A percentile compares a stretch with the other conserved stretches of the same genome.
These are phyloP conservation scores for Geranium incanum DNA, from an alignment of 441 rosid genomes.

Conservation along the genomic window DNA sequence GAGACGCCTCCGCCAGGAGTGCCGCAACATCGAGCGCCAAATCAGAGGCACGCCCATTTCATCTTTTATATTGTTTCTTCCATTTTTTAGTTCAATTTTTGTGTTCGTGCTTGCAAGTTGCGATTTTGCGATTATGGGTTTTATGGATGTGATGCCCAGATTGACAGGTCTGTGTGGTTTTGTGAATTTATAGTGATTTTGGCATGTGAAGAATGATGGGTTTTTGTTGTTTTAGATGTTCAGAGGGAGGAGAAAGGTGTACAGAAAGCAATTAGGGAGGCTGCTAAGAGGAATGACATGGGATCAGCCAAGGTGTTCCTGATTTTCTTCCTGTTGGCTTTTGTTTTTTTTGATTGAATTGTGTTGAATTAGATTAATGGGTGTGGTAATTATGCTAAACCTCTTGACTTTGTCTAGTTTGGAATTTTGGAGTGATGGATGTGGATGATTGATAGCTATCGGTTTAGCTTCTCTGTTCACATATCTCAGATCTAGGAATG, in stretches of 20 bases:
- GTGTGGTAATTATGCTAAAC: neutral
- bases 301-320: conserved; percentile 68
- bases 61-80: neutral
- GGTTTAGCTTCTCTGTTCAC: neutral
- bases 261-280: conserved; percentile 78
- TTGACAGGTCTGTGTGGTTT: conserved; percentile 5
- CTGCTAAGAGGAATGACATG: conserved; percentile 83
- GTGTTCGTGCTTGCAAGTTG: neutral
- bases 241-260: conserved; percentile 79
- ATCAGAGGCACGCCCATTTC: conserved; percentile 19
- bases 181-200: neutral
- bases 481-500: neutral
- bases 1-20: conserved; percentile 72
- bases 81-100: neutral
- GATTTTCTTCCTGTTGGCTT: neutral
- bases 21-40: conserved; percentile 72
- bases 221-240: conserved; percentile 44
- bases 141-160: neutral
- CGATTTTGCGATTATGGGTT: conserved; percentile 4
- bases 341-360: neutral
- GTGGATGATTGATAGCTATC: neutral
- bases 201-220: conserved; percentile 1
- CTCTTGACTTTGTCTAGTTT: neutral
- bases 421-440: neutral
- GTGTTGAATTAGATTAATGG: neutral